These are phyloP conservation scores for Endocalyx cinctus DNA, from an alignment of 2,329 filamentous ascomycete species.

Conservation along the genomic window DNA sequence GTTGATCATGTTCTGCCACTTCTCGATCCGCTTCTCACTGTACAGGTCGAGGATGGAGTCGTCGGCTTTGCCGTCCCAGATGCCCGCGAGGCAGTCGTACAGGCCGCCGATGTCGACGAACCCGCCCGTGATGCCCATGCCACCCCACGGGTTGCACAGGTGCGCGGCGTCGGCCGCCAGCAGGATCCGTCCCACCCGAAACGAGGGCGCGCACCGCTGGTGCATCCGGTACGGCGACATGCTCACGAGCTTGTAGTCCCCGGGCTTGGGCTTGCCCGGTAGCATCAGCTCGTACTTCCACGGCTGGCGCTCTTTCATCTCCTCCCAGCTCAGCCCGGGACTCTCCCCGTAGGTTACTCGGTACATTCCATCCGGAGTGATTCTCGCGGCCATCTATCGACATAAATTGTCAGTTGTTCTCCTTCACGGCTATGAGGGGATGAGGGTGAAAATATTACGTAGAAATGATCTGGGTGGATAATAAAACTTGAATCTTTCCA, in stretches of 20 bases:
- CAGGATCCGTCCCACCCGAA: slow-evolving; percentile 53
- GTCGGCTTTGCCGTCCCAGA: slow-evolving; percentile 39
- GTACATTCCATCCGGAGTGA: slow-evolving; percentile 56
- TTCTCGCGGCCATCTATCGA: slow-evolving; percentile 53
- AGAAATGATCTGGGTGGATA: slow-evolving; percentile 56
- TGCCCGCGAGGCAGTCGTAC: slow-evolving; percentile 51
- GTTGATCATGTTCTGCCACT: slow-evolving; percentile 40
- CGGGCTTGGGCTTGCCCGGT: slow-evolving; percentile 54
- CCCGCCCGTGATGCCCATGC: slow-evolving; percentile 58
- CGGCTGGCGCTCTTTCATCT: slow-evolving; percentile 49
- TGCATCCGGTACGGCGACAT: slow-evolving; percentile 59
- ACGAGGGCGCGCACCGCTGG: slow-evolving; percentile 52
- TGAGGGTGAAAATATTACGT: slow-evolving; percentile 22
- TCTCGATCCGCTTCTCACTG: slow-evolving; percentile 40
- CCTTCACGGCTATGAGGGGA: not conserved
- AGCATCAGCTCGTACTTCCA: slow-evolving; percentile 53
- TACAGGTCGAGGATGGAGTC: slow-evolving; percentile 41
- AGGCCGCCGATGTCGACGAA: slow-evolving; percentile 61
- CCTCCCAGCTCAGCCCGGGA: slow-evolving; percentile 45
- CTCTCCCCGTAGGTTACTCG: slow-evolving; percentile 60
- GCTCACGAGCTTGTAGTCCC: slow-evolving; percentile 51
- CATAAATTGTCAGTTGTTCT: not conserved
- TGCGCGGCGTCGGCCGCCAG: slow-evolving; percentile 60
- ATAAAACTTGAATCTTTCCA: slow-evolving; percentile 57
- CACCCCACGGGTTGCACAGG: slow-evolving; percentile 51